A percentile compares a stretch with the other conserved stretches of the same genome.
These are phyloP conservation scores for Pyrus betulifolia DNA, from an alignment of 306 rosid species.

Conservation along the genomic window DNA sequence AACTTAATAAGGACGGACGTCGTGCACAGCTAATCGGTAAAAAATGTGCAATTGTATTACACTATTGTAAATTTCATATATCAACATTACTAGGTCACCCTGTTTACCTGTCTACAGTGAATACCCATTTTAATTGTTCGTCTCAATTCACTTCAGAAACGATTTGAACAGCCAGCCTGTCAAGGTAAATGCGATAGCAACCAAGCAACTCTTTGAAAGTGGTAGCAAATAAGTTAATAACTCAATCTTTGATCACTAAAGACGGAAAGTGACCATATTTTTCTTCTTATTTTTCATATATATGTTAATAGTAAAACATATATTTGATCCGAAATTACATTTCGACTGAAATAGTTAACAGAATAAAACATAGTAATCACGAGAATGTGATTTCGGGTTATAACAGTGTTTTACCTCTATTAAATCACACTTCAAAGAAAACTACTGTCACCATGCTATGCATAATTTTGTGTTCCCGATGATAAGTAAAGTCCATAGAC, in stretches of 20 bases:
- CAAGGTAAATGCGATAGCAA: slow-evolving; percentile 4
- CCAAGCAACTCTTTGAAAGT: background rate
- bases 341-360: no score
- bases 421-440: no score
- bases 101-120: background rate
- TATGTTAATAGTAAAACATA: no score
- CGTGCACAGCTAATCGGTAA: background rate
- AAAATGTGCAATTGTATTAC: background rate
- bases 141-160: background rate
- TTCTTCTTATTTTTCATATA: background rate
- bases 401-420: no score
- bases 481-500: slow-evolving; percentile 3
- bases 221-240: background rate
- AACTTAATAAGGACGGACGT: background rate
- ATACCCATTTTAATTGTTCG: background rate
- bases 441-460: background rate
- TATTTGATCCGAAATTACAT: no score
- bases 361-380: no score
- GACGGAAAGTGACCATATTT: background rate
- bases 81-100: no score
- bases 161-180: background rate
- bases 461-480: background rate
- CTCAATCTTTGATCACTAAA: background rate
- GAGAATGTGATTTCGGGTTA: background rate
- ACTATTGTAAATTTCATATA: background rate